These are phyloP conservation scores for Diaporthe sp. DNA, from an alignment of 2,329 filamentous ascomycete genomes.

Conservation along the genomic window DNA sequence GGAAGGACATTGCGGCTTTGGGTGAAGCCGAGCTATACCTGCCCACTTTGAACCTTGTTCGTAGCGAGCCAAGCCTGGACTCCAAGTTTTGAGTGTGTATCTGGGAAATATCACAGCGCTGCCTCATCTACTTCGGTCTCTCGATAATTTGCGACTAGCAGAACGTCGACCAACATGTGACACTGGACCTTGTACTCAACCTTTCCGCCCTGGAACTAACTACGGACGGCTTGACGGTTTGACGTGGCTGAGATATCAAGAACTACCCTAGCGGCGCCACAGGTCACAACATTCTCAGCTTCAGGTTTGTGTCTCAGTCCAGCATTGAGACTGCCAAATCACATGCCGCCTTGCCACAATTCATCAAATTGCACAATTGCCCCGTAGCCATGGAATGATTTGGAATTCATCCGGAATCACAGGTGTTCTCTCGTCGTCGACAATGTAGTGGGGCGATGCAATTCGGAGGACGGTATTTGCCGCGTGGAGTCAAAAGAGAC, in stretches of 20 bases:
- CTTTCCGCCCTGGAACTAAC: not conserved
- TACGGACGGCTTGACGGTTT: no score
- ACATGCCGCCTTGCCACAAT: no score
- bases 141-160: not conserved
- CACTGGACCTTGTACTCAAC: not conserved
- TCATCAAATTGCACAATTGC: no score
- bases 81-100: conserved; percentile 18
- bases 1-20: conserved; percentile 58
- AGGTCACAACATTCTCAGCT: no score
- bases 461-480: not conserved
- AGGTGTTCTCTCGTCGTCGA: not conserved
- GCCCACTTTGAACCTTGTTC: conserved; percentile 55
- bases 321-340: no score
- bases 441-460: not conserved
- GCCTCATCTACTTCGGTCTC: not conserved
- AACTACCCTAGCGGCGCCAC: no score
- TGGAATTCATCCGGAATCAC: not conserved
- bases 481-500: not conserved
- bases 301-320: no score
- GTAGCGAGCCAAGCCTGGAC: conserved; percentile 21
- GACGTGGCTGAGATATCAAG: no score
- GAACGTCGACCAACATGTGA: not conserved
- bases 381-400: not conserved
- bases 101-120: not conserved
- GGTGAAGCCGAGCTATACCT: conserved; percentile 54